Evolutionary conservation across 768 basidiomycete species (phyloP).

Genomic region (Neoboletus brunneissimus): DNA sequence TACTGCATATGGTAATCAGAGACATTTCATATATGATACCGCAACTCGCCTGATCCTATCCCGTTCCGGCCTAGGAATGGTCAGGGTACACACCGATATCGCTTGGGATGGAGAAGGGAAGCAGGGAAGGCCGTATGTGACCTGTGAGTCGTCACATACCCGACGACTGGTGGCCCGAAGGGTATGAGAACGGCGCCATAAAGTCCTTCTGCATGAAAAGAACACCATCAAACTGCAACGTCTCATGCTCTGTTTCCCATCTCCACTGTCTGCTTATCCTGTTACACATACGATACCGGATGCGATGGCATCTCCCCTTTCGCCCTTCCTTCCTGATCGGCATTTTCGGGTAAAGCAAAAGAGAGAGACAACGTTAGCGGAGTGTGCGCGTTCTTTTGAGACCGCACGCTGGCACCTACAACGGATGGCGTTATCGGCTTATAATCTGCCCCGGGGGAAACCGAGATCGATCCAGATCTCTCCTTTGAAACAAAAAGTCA

Average conservation of each 20-base stretch:
- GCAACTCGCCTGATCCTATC: slow-evolving; percentile 7
- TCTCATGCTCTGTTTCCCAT: neutral
- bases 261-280: neutral
- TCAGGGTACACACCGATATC: neutral
- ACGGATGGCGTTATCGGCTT: slow-evolving; percentile 1
- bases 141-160: neutral
- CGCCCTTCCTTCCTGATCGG: slow-evolving; percentile 9
- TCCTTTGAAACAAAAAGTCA: neutral
- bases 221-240: neutral
- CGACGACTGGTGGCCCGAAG: neutral
- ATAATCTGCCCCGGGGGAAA: slow-evolving; percentile 2
- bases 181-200: neutral
- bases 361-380: neutral
- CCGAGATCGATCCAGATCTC: slow-evolving; percentile 21
- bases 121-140: neutral
- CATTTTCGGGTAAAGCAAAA: neutral
- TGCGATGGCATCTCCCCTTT: neutral
- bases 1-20: neutral
- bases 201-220: neutral
- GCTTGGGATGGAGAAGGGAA: neutral
- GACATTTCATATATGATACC: neutral
- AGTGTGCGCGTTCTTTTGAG: neutral
- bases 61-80: neutral
- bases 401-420: neutral
- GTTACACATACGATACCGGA: neutral